Evolutionary conservation across 1,139 yeast genomes (phyloP), one percentile per base, ranked within the genome.

Genomic region (Nakaseomyces uthaithaninus): DNA sequence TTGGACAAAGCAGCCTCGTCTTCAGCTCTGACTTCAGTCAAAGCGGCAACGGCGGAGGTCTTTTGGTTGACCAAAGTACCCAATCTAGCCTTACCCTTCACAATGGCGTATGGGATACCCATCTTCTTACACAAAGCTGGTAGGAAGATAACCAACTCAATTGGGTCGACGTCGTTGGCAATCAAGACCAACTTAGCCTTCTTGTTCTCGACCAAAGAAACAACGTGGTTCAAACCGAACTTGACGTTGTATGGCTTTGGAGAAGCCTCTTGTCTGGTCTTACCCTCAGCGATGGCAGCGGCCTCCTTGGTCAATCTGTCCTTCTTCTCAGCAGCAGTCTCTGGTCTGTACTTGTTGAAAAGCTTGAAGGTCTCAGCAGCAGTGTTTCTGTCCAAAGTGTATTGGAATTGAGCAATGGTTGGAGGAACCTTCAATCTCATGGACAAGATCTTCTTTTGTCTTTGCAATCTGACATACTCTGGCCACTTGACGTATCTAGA

Each of bases 341-440:
- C 97, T 66, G 97, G 97, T 75, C 94, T 82, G 84, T 89, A 89
- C 76, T 87, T 89, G 93, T 86, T 86, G 75, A 89, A 80, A 64
- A 89, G 81, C 77, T 89, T 87, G 79, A 89, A 83, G 58, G 94
- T 77, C 74, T 85, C 94, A 60, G 95, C 75, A 64, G 97, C 96
- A 59, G 96, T 81, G 85, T 89, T 89, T 81, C 89, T 89, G 80
- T 89, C 97, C 69, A 91, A 77, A 62, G 91, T 81, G 71, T 81
- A 74, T 65, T 85, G 85, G 80, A 89, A 91, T 74, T 91, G 97
- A 55, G 97, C 77, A 66, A 89, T 80, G 54, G 97, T 83, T 64
- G 98, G 98, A 57, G 98, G 98, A 65, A 89, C 97, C 82, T 89
- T 89, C 67, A 89, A 80, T 80, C 98, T 87, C 70, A 87, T 69